Evolutionary conservation across 2,329 filamentous ascomycete genomes (phyloP), one percentile per base, ranked within the genome.

Genomic region (Didymella pomorum): DNA sequence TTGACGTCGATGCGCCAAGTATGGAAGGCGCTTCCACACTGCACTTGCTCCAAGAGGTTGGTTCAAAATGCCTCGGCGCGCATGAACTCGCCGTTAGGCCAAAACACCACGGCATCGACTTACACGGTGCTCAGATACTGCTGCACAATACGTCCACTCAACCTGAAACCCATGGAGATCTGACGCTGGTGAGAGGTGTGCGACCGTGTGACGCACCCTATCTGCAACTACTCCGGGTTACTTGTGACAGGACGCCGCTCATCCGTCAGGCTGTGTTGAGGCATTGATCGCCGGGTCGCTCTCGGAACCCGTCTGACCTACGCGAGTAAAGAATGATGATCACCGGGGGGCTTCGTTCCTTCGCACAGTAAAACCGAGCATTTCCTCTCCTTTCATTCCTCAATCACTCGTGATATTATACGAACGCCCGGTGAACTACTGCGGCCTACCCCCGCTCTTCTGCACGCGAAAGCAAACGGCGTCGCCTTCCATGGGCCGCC

Each of bases 81-180:
- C 56, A 51, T 58, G 20, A 59, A 61, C 42, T 29, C 52, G 42
- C 48, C 53, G 50, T 26, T n/a, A 50, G 47, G 58, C 37, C 58
- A 59, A 66, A 66, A 66, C 63, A 66, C 55, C 61, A 62, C 51
- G 21, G 56, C 58, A 29, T 56, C 52, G 49, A 43, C 47, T 41
- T 44, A 47, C 50, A 43, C 52, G 48, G 52, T 41, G 52, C 52
- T 47, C 41, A 41, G 41, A 26, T 49, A 52, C 41, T 48, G 29
- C 39, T 49, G 52, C 52, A 48, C 56, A 45, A 26, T 23, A 31
- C 46, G 35, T 33, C 35, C 50, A 48, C 50, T 48, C 16, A 53
- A 33, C 28, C 21, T 58, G 56, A 49, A 49, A 52, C 56, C 20
- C 16, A 37, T 26, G 18, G 29, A 21, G 25, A 43, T 26, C 51